These are phyloP conservation scores for Alternaria consortialis DNA, from an alignment of 2,329 filamentous ascomycete species.

Conservation along the genomic window DNA sequence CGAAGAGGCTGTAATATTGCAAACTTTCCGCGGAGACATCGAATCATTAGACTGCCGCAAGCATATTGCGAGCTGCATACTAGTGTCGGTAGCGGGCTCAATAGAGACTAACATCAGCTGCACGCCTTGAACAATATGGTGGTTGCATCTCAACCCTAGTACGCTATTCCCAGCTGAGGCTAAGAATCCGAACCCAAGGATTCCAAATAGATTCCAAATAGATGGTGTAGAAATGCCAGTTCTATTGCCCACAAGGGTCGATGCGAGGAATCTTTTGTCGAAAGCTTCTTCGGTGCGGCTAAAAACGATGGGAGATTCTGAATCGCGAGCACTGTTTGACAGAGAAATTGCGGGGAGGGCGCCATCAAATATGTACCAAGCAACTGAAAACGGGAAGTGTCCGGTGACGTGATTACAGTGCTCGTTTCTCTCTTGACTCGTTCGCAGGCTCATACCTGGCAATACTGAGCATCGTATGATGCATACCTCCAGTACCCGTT, in stretches of 20 bases:
- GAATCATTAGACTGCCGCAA: neutral
- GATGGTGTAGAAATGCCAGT: neutral
- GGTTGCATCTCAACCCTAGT: constrained; percentile 1
- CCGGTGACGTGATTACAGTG: neutral
- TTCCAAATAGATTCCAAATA: neutral
- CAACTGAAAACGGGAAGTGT: neutral
- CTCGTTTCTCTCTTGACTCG: neutral
- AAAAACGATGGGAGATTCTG: constrained; percentile 1
- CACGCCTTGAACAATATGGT: neutral
- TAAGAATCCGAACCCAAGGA: neutral
- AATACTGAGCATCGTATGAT: neutral
- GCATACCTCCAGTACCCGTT: neutral
- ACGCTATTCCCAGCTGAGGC: neutral
- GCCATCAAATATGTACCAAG: neutral
- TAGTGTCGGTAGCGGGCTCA: neutral
- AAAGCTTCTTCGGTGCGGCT: neutral
- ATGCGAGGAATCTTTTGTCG: neutral
- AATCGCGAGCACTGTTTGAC: neutral
- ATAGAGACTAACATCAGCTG: neutral
- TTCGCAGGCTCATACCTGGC: neutral
- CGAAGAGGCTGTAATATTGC: neutral
- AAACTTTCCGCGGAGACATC: neutral
- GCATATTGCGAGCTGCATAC: neutral
- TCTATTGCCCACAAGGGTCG: neutral
- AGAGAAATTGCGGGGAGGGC: constrained; percentile 3